Evolutionary conservation across 148 eudicot genomes (phyloP).

Genomic region (Rhododendron griersonianum): DNA sequence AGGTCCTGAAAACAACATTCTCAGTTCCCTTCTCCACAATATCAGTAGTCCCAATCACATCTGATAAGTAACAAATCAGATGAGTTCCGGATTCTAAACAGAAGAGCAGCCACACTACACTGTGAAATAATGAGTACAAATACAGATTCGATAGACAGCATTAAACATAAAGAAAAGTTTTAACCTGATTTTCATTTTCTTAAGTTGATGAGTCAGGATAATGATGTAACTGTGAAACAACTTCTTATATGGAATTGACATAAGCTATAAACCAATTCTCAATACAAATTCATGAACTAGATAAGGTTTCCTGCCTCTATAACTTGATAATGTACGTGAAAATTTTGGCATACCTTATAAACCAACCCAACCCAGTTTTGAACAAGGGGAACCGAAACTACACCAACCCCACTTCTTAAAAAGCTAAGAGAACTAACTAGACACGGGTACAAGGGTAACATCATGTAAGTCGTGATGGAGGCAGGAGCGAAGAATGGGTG

Average conservation of each 20-base stretch:
- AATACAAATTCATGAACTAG: neutral
- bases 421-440: neutral
- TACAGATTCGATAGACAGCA: neutral
- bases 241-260: neutral
- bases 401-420: neutral
- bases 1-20: slow-evolving; percentile 70
- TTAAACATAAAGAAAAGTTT: neutral
- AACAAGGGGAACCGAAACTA: neutral
- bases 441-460: neutral
- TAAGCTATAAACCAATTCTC: neutral
- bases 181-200: neutral
- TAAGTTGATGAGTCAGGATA: neutral
- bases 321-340: neutral
- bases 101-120: neutral
- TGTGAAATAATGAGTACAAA: neutral
- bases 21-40: slow-evolving; percentile 72
- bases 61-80: slow-evolving; percentile 27
- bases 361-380: neutral
- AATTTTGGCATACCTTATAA: neutral
- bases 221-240: neutral
- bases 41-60: slow-evolving; percentile 58
- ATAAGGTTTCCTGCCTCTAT: neutral
- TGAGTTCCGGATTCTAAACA: slow-evolving; percentile 4
- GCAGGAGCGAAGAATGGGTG: neutral
- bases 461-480: neutral